phyloP scores from a whole-genome alignment of 495 filamentous ascomycete genomes.

The Talaromyces liani region DNA sequence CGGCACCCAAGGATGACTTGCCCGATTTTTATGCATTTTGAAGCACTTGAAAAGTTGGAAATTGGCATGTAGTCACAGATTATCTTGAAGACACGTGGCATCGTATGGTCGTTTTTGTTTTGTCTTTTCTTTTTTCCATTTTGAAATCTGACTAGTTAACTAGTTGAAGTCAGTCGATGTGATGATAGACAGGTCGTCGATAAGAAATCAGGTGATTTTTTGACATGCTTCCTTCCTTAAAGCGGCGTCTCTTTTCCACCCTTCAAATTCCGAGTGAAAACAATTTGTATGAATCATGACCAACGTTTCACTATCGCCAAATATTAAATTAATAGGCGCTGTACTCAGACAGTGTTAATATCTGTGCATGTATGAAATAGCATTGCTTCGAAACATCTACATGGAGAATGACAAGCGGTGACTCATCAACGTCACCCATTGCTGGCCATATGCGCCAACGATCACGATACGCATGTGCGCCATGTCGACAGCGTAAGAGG shows the following conservation, averaged over 20 bases:
- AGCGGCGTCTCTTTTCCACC: neutral
- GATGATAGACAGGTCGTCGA: neutral
- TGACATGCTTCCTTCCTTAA: neutral
- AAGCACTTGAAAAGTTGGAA: neutral
- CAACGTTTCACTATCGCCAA: neutral
- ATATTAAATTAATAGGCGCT: neutral
- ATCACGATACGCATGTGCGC: slow-evolving; percentile 30
- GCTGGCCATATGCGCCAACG: slow-evolving; percentile 16
- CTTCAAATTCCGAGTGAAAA: neutral
- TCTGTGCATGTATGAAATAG: neutral
- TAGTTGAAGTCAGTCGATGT: neutral
- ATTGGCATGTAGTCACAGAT: neutral
- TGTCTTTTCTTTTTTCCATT: neutral
- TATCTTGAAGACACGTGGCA: neutral
- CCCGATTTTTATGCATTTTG: neutral
- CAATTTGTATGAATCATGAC: neutral
- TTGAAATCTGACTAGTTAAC: neutral
- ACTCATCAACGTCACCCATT: neutral
- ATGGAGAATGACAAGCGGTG: neutral
- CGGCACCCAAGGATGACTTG: neutral
- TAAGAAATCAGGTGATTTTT: slow-evolving; percentile 4
- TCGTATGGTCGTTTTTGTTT: neutral
- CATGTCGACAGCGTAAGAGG: slow-evolving; percentile 35
- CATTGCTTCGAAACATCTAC: neutral
- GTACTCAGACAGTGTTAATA: neutral